Percentiles rank a stretch among this genome's conserved stretches.
Evolutionary conservation across 345 rosid species (phyloP).

Genomic region (Boechera divaricarpa): DNA sequence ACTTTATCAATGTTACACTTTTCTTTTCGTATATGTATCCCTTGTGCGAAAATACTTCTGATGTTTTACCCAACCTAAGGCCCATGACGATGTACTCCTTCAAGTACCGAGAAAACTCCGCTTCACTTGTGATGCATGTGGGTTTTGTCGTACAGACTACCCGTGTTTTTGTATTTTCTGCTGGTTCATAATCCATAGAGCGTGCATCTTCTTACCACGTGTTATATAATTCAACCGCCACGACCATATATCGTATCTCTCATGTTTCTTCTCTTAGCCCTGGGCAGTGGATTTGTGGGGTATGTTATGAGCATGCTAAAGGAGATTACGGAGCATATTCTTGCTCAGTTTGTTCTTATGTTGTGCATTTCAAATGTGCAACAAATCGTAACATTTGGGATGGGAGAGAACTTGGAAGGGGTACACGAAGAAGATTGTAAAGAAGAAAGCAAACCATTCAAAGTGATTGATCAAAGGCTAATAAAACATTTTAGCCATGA

Average conservation of each 20-base stretch:
- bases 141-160: too few relatives aligned
- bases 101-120: too few relatives aligned
- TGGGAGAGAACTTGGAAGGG: not conserved
- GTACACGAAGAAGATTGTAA: not conserved
- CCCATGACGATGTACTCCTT: too few relatives aligned
- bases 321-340: conserved; percentile 7
- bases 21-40: not conserved
- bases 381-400: not conserved
- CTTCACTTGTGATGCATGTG: conserved; percentile 3
- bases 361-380: conserved; percentile 16
- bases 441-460: not conserved
- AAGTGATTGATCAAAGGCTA: not conserved
- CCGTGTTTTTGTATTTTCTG: too few relatives aligned
- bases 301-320: not conserved
- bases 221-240: too few relatives aligned
- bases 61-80: too few relatives aligned
- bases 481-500: conserved; percentile 9
- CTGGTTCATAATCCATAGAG: not conserved
- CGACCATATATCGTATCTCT: not conserved
- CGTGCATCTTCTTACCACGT: conserved; percentile 9
- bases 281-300: not conserved
- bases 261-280: not conserved
- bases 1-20: not conserved
- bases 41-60: too few relatives aligned
- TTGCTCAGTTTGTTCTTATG: not conserved